phyloP scores from a whole-genome alignment of 1,139 yeast species.

The Meyerozyma elateridarum region DNA sequence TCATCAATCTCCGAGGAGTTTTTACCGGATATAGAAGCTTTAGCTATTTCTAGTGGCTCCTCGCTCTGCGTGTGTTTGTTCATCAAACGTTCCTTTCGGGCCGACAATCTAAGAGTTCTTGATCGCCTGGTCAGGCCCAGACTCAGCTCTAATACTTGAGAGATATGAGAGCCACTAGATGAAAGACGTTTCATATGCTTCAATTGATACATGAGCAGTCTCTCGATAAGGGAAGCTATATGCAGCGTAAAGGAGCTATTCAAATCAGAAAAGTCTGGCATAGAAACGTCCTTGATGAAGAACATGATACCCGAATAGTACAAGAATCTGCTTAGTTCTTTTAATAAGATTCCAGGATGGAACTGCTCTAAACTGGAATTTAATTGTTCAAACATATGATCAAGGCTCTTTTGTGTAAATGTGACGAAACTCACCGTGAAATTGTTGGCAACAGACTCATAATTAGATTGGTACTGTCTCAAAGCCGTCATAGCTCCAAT shows the following conservation, averaged over 20 bases:
- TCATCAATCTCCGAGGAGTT: slow-evolving; percentile 29
- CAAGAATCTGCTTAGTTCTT: slow-evolving; percentile 40
- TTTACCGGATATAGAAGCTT: slow-evolving; percentile 7
- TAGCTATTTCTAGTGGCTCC: not conserved
- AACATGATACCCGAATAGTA: slow-evolving; percentile 60
- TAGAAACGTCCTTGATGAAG: slow-evolving; percentile 59
- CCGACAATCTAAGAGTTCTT: slow-evolving; percentile 28
- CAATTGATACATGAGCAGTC: slow-evolving; percentile 20
- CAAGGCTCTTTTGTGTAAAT: slow-evolving; percentile 44
- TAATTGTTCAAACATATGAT: slow-evolving; percentile 28
- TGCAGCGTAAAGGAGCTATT: slow-evolving; percentile 22
- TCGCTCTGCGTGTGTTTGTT: slow-evolving; percentile 1
- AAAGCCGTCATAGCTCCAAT: slow-evolving; percentile 71
- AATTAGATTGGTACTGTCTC: slow-evolving; percentile 58
- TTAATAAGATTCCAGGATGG: slow-evolving; percentile 15
- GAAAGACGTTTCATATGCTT: slow-evolving; percentile 17
- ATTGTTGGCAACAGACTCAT: slow-evolving; percentile 51
- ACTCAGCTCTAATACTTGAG: slow-evolving; percentile 12
- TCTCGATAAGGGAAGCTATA: slow-evolving; percentile 27
- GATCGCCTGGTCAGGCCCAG: slow-evolving; percentile 23
- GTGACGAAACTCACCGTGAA: slow-evolving; percentile 48
- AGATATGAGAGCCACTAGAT: slow-evolving; percentile 8
- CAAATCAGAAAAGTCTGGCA: slow-evolving; percentile 25
- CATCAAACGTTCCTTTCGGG: slow-evolving; percentile 5
- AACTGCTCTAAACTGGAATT: slow-evolving; percentile 7